Percentiles rank a stretch among this genome's conserved stretches.
Conservation (phyloP, 768 basidiomycete genomes). For the Exsudoporus frostii region DNA sequence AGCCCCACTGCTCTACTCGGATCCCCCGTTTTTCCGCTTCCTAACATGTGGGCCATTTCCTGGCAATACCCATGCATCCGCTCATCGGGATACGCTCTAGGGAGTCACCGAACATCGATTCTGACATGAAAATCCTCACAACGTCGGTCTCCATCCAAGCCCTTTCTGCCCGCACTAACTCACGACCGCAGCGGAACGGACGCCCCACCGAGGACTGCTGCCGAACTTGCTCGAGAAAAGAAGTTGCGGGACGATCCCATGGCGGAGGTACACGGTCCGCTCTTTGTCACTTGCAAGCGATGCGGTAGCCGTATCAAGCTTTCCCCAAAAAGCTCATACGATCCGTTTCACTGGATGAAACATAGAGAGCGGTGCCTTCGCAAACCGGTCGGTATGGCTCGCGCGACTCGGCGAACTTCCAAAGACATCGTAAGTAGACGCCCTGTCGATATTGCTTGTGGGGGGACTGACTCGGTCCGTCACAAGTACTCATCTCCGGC, state of each 20-base stretch:
- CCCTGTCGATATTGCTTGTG: background rate
- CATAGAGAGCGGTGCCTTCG: conserved; percentile 61
- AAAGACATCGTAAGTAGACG: conserved; percentile 24
- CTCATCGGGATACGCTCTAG: conserved; percentile 25
- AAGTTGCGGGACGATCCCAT: conserved; percentile 51
- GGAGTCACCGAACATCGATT: conserved; percentile 24
- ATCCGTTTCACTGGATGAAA: conserved; percentile 64
- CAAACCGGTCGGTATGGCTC: conserved; percentile 31
- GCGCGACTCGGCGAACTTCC: conserved; percentile 11
- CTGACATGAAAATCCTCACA: conserved; percentile 20
- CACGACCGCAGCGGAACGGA: conserved; percentile 21
- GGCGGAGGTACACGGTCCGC: conserved; percentile 48
- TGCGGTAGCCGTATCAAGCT: conserved; percentile 61
- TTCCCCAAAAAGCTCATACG: conserved; percentile 63
- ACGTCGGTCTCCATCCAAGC: conserved; percentile 16
- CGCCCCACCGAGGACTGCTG: conserved; percentile 35
- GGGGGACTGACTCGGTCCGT: conserved; percentile 3
- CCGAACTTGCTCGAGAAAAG: conserved; percentile 49
- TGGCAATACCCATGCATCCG: conserved; percentile 6
- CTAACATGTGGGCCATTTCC: conserved; percentile 22
- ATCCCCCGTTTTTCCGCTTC: background rate
- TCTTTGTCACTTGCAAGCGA: conserved; percentile 51
- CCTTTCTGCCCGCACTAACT: conserved; percentile 4
- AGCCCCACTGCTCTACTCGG: background rate
- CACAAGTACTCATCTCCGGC: conserved; percentile 17